Conservation (phyloP, 768 basidiomycete genomes). For the Serendipita vermifera region DNA sequence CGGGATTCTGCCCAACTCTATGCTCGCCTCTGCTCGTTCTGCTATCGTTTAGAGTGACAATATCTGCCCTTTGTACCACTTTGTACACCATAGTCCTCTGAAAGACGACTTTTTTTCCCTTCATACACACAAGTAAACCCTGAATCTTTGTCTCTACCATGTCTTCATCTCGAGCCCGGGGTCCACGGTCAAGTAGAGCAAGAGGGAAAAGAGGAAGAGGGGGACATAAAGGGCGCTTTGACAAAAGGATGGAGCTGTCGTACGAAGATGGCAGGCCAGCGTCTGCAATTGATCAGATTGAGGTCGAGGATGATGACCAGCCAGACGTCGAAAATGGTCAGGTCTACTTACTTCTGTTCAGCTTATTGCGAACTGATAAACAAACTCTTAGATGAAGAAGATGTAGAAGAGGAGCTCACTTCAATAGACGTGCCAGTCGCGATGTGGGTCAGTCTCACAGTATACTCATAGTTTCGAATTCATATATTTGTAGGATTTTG, state of each 20-base stretch:
- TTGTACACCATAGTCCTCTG: too few species aligned
- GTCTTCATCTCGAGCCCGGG: background rate
- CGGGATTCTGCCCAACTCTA: too few species aligned
- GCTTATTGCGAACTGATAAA: slow-evolving; percentile 12
- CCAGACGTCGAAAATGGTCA: slow-evolving; percentile 22
- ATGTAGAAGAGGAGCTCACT: slow-evolving; percentile 21
- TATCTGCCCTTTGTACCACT: too few species aligned
- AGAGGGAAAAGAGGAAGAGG: background rate
- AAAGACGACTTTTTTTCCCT: too few species aligned
- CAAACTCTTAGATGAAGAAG: slow-evolving; percentile 12
- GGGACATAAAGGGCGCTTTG: background rate
- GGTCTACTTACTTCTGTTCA: background rate
- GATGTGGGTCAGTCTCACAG: slow-evolving; percentile 71
- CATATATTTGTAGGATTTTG: slow-evolving; percentile 64
- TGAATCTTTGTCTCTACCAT: too few species aligned
- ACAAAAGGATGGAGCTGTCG: background rate
- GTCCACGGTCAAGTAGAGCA: background rate
- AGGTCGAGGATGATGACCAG: slow-evolving; percentile 26
- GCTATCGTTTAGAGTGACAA: too few species aligned
- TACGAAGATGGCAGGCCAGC: slow-evolving; percentile 37
- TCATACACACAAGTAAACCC: too few species aligned
- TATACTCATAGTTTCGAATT: background rate
- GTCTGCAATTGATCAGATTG: slow-evolving; percentile 41
- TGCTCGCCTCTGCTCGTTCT: too few species aligned
- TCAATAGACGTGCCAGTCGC: slow-evolving; percentile 60